phyloP scores from a whole-genome alignment of 805 yeast genomes.

The Middelhovenomyces tepae region DNA sequence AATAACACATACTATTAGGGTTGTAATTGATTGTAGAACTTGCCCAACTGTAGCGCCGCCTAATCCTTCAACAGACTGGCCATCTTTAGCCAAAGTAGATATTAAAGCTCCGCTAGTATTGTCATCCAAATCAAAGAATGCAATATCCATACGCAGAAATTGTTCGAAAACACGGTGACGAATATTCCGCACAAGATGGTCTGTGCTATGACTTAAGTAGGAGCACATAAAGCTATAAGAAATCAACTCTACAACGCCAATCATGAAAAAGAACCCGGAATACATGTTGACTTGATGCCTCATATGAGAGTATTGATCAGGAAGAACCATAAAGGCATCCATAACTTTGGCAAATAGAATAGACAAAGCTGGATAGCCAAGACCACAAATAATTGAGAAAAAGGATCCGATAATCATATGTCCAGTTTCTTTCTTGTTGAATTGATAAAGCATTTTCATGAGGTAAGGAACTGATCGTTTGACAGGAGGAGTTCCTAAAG shows the following conservation, averaged over 20 bases:
- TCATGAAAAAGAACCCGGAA: constrained; percentile 29
- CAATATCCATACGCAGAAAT: constrained; percentile 30
- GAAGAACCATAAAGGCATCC: constrained; percentile 27
- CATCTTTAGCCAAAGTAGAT: constrained; percentile 31
- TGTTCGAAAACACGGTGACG: constrained; percentile 27
- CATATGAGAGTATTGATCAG: constrained; percentile 25
- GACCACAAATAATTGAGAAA: constrained; percentile 26
- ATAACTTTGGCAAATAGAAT: constrained; percentile 31
- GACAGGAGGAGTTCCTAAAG: background rate
- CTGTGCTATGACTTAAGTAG: constrained; percentile 22
- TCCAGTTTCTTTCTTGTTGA: constrained; percentile 21
- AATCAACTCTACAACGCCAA: constrained; percentile 25
- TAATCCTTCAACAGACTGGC: constrained; percentile 31
- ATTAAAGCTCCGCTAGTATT: constrained; percentile 32
- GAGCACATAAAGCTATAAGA: constrained; percentile 18
- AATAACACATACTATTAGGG: constrained; percentile 31
- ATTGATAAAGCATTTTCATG: constrained; percentile 17
- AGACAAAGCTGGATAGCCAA: constrained; percentile 31
- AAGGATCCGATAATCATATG: constrained; percentile 20
- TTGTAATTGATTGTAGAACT: constrained; percentile 28
- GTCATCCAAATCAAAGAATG: constrained; percentile 28
- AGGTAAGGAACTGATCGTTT: constrained; percentile 7
- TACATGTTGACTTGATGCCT: constrained; percentile 27
- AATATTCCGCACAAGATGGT: constrained; percentile 27
- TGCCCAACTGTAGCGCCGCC: constrained; percentile 36